These are phyloP conservation scores for Monosporozyma unispora DNA, from an alignment of 805 yeast genomes.

Conservation along the genomic window DNA sequence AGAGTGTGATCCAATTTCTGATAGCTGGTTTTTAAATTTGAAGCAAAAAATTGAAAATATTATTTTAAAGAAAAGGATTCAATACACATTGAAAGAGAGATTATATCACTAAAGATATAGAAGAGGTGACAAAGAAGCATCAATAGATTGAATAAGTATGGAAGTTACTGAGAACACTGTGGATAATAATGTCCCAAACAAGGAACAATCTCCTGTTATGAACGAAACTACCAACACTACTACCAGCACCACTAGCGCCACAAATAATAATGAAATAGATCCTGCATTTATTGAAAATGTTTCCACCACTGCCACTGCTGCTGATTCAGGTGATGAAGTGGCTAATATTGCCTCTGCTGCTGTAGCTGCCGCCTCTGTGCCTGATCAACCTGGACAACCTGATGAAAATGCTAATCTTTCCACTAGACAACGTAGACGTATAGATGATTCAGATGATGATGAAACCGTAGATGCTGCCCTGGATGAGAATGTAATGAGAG, in stretches of 20 bases:
- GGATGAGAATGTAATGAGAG: neutral
- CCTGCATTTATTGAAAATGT: constrained; percentile 1
- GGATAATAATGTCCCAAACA: neutral
- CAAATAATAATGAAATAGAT: neutral
- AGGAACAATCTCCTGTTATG: neutral
- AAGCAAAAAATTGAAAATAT: neutral
- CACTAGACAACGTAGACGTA: constrained; percentile 25
- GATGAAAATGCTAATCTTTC: neutral
- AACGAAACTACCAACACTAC: neutral
- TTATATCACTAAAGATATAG: neutral
- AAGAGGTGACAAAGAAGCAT: neutral
- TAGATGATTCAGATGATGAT: constrained; percentile 16
- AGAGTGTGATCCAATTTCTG: neutral
- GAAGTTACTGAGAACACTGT: neutral
- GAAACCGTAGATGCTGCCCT: neutral
- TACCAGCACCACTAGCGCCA: no score
- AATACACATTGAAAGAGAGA: neutral
- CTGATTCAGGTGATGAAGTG: neutral
- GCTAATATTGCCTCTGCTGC: neutral
- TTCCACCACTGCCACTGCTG: neutral
- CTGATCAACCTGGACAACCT: neutral
- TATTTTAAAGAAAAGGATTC: neutral
- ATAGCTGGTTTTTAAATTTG: neutral
- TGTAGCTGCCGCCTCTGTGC: neutral
- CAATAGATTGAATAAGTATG: neutral